A percentile compares a stretch with the other conserved stretches of the same genome.
These are phyloP conservation scores for Chenopodium berlandieri DNA, from an alignment of 148 eudicot genomes.

Conservation along the genomic window DNA sequence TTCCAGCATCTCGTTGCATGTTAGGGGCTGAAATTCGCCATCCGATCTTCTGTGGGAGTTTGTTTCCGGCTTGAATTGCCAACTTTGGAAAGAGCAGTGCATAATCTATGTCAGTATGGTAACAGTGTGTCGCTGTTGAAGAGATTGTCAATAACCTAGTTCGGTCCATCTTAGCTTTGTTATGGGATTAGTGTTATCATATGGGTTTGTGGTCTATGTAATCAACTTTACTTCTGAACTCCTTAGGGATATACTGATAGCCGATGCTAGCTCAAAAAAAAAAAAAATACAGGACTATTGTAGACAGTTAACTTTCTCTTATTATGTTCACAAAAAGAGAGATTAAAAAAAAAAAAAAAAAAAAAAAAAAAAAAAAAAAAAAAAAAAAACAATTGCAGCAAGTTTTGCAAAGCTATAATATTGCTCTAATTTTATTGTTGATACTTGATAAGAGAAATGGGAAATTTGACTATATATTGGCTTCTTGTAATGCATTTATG, in stretches of 20 bases:
- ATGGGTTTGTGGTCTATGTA: conserved; percentile 13
- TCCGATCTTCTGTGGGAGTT: conserved; percentile 7
- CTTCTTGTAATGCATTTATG: not conserved
- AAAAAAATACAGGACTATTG: not conserved
- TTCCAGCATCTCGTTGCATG: not conserved
- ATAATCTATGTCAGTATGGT: conserved; percentile 13
- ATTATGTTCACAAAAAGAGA: not conserved
- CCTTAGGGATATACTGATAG: not conserved
- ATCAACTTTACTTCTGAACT: not conserved
- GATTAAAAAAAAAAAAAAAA: too few relatives aligned
- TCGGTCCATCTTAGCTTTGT: conserved; percentile 16
- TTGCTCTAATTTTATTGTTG: not conserved
- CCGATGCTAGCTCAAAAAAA: not conserved
- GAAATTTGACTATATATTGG: not conserved
- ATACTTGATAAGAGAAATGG: not conserved
- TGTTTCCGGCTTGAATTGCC: not conserved
- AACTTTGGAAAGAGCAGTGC: not conserved
- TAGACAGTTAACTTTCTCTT: conserved; percentile 1
- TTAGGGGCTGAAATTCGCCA: conserved; percentile 2
- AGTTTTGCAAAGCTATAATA: not conserved
- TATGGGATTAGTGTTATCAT: conserved; percentile 11
- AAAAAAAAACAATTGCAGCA: not conserved
- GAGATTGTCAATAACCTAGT: conserved; percentile 25
- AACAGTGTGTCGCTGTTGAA: conserved; percentile 5
- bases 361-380: not conserved